phyloP scores from a whole-genome alignment of 441 rosid species.

The Adansonia rubrostipa region DNA sequence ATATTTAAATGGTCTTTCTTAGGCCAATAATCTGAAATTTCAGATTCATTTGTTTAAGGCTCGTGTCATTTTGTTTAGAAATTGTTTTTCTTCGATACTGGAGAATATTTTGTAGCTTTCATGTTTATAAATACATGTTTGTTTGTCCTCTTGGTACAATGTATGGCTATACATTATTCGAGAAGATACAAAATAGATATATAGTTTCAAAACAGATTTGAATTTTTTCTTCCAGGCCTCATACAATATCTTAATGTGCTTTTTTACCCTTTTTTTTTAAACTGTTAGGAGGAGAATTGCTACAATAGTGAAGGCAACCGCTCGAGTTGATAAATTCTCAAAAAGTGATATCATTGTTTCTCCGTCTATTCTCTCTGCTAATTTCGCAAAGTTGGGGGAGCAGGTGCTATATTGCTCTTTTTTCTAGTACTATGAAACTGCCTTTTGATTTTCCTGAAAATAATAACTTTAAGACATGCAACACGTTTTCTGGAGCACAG shows the following conservation, averaged over 20 bases:
- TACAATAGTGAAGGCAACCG: conserved; percentile 66
- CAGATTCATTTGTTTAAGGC: not conserved
- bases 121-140: not conserved
- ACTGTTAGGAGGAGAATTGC: conserved; percentile 57
- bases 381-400: conserved; percentile 87
- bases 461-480: not conserved
- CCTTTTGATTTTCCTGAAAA: conserved; percentile 10
- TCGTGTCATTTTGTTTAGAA: not conserved
- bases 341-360: conserved; percentile 86
- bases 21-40: not conserved
- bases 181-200: not conserved
- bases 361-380: conserved; percentile 92
- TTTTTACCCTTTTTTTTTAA: conserved; percentile 22
- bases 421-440: not conserved
- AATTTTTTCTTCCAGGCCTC: conserved; percentile 1
- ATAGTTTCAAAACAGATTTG: conserved; percentile 9
- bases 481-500: not conserved
- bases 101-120: not conserved
- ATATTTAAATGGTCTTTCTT: not conserved
- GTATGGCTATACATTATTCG: not conserved
- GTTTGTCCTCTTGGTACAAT: not conserved
- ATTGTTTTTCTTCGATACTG: not conserved
- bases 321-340: conserved; percentile 91
- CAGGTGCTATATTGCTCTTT: conserved; percentile 53
- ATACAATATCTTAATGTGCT: conserved; percentile 25